Percentiles rank a stretch among this genome's conserved stretches.
These are phyloP conservation scores for Codiaeum variegatum DNA, from an alignment of 441 rosid species.

Conservation along the genomic window DNA sequence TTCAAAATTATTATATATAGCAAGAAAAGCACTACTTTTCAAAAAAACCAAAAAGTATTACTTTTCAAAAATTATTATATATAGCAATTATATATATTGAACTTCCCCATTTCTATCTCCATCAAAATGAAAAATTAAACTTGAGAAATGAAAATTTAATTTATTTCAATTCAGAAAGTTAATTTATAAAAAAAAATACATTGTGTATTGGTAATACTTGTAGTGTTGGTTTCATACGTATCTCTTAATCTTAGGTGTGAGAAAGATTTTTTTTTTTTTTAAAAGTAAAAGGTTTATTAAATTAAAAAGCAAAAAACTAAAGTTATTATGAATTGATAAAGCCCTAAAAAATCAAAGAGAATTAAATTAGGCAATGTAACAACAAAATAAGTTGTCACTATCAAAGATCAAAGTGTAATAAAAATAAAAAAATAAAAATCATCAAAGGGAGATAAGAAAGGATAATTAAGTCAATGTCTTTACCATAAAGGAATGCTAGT, in stretches of 20 bases:
- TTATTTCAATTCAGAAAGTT: background rate
- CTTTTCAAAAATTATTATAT: no score
- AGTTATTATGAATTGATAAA: background rate
- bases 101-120: no score
- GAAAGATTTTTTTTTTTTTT: no score
- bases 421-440: background rate
- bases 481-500: constrained; percentile 24
- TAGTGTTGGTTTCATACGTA: background rate
- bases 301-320: constrained; percentile 4
- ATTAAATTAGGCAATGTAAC: background rate
- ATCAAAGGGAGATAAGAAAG: constrained; percentile 21
- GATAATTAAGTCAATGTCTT: constrained; percentile 16
- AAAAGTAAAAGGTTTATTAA: background rate
- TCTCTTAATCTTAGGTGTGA: background rate
- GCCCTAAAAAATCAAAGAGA: background rate
- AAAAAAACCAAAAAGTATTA: no score
- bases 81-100: no score
- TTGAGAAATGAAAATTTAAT: no score
- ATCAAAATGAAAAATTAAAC: no score
- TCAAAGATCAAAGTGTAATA: constrained; percentile 22
- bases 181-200: background rate
- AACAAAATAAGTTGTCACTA: constrained; percentile 19
- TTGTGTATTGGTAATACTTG: background rate
- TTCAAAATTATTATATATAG: no score
- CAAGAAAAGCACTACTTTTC: no score